Base-by-base conservation (phyloP, 345 rosid species). In the Pistacia atlantica region DNA sequence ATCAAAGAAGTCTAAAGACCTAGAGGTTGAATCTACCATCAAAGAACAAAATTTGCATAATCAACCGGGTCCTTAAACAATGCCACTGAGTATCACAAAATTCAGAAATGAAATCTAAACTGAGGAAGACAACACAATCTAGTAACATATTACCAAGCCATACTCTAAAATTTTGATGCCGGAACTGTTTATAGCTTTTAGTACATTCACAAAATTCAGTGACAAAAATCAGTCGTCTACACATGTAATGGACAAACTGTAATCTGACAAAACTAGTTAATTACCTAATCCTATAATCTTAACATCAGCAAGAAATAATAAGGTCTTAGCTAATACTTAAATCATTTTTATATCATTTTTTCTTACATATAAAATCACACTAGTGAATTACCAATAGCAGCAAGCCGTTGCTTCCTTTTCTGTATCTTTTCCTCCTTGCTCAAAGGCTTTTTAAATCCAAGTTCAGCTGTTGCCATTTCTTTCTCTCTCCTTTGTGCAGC, bases 341-440 rank as follows among this genome's bases (percentile, higher is more conserved):
- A 5, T 5, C 5, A 0, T 42, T 42, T 42, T 42, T 6, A 6
- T 42, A 42, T 8, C 8, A 5, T 42, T 42, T 42, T 42, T 5
- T 42, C 8, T 42, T 42, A 5, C 2, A 42, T 8, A 42, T 42
- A 7, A 69, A 62, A 46, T 2, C 5, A 55, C 48, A 75, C 63
- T 51, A 16, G 46, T 71, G 37, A 79, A 75, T 84, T 91, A 91
- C 97, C 97, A 1, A 96, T 96, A 70, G 99, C 99, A 83, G 99
- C 98, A 66, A 96, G 86, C 7, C 99, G 90, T 87, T 96, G 93
- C 87, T 96, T 96, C 93, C 86, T 96, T 81, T 96, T 93, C 87
- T 91, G 93, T 22, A 89, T 85, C 81, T 84, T 93, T 88, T 96
- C 99, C 85, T 93, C 97, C 80, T 88, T 93, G 81, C 81, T 89